Evolutionary conservation across 257 asterid genomes (phyloP).

Genomic region (Penstemon davidsonii): DNA sequence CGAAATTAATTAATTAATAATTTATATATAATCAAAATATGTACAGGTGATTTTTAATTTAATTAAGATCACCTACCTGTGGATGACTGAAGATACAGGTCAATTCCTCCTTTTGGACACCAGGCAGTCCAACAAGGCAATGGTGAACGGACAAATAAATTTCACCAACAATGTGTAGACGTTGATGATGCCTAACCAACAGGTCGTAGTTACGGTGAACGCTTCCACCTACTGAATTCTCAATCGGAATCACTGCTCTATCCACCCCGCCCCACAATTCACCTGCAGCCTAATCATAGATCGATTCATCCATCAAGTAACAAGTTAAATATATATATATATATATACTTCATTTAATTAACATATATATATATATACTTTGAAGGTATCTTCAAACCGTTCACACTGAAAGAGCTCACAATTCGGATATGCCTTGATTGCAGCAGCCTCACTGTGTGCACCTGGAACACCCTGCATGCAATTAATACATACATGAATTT

Average conservation of each 20-base stretch:
- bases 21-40: too few relatives aligned
- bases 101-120: slow-evolving; percentile 7
- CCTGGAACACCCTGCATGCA: slow-evolving; percentile 10
- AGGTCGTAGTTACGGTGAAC: slow-evolving; percentile 16
- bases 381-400: slow-evolving; percentile 17
- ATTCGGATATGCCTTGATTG: slow-evolving; percentile 2
- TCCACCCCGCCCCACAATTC: slow-evolving; percentile 1
- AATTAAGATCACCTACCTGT: background rate
- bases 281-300: background rate
- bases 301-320: too few relatives aligned
- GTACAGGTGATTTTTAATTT: background rate
- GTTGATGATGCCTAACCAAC: background rate
- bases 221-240: slow-evolving; percentile 20
- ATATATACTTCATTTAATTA: too few relatives aligned
- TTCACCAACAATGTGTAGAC: slow-evolving; percentile 18
- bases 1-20: too few relatives aligned
- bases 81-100: slow-evolving; percentile 17
- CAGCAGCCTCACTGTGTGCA: slow-evolving; percentile 19
- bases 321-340: too few relatives aligned
- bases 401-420: background rate
- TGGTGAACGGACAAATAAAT: slow-evolving; percentile 13
- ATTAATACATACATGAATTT: too few relatives aligned
- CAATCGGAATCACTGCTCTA: slow-evolving; percentile 19
- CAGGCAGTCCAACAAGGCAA: slow-evolving; percentile 20
- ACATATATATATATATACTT: background rate